Evolutionary conservation across 1,139 yeast genomes (phyloP), one percentile per base, ranked within the genome.

Genomic region (Pichia sp.): DNA sequence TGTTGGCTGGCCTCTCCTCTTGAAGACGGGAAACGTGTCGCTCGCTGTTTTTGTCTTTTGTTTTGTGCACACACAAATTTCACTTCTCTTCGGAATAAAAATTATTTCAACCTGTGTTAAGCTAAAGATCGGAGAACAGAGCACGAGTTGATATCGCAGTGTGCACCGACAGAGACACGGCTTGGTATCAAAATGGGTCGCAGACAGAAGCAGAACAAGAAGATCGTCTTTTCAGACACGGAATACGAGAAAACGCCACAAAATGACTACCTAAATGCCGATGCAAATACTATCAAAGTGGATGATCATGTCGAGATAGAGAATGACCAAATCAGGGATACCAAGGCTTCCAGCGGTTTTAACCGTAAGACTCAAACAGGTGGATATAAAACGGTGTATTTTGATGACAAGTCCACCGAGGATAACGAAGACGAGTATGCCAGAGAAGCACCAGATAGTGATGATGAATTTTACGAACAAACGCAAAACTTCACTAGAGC

Each of bases 401-500:
- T 38, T 26, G 32, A 41, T 9, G 42, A 39, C 18, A 40, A 40
- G 17, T 37, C 39, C 5, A 40, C 44, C 11, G 44, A 40, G 19
- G n/a, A n/a, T n/a, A 66, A 62, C 38, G 59, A 45, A 19, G 48
- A 41, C 6, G 50, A 41, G 16, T 50, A 45, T 18, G 48, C 39
- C 12, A 51, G 46, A 18, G 51, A 49, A 24, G 52, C 48, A 15
- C 46, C 47, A 16, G 46, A 48, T 30, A 47, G 49, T 31, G 46
- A 44, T 30, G 44, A 37, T 22, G 46, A 44, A 27, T 29, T 38
- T 21, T 23, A 23, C n/a, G 26, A 33, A 16, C 37, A 28, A 31
- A 24, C 35, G 25, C 39, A 28, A 26, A 18, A 9, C n/a, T 17
- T 21, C 15, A 43, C 46, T 34, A 31, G 37, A 39, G 37, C 41